Conservation (phyloP, 2,329 filamentous ascomycete species). For the Chaetomium globosum region DNA sequence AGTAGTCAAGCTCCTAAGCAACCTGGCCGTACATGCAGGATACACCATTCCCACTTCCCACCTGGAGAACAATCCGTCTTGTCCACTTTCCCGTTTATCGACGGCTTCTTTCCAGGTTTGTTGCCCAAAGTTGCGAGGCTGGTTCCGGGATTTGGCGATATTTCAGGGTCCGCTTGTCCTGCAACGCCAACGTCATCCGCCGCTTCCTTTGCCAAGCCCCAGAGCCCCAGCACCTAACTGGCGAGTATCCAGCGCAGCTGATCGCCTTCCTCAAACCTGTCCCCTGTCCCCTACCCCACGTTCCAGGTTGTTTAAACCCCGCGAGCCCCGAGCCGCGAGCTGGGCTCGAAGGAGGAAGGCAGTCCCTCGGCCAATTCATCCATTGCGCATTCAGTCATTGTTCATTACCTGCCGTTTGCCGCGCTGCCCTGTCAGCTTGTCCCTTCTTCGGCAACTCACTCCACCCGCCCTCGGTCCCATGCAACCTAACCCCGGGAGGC, state of each 20-base stretch:
- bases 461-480: slow-evolving; percentile 26
- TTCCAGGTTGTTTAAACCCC: slow-evolving; percentile 27
- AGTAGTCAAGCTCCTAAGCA: not conserved
- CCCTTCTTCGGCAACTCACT: slow-evolving; percentile 10
- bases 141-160: slow-evolving; percentile 25
- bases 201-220: slow-evolving; percentile 11
- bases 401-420: not conserved
- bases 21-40: not conserved
- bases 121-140: not conserved
- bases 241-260: slow-evolving; percentile 7
- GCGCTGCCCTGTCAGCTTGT: not conserved
- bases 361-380: slow-evolving; percentile 15
- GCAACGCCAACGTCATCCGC: slow-evolving; percentile 29
- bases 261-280: slow-evolving; percentile 22
- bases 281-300: slow-evolving; percentile 23
- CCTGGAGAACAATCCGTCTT: not conserved
- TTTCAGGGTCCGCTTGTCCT: slow-evolving; percentile 18
- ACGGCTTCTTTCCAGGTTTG: not conserved
- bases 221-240: not conserved
- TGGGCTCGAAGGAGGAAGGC: slow-evolving; percentile 6
- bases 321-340: slow-evolving; percentile 22
- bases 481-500: slow-evolving; percentile 22
- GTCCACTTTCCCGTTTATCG: not conserved
- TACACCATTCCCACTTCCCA: too few relatives aligned
- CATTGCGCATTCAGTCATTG: slow-evolving; percentile 10